Evolutionary conservation across 2,329 filamentous ascomycete genomes (phyloP).

Genomic region (Verticillium dahliae): DNA sequence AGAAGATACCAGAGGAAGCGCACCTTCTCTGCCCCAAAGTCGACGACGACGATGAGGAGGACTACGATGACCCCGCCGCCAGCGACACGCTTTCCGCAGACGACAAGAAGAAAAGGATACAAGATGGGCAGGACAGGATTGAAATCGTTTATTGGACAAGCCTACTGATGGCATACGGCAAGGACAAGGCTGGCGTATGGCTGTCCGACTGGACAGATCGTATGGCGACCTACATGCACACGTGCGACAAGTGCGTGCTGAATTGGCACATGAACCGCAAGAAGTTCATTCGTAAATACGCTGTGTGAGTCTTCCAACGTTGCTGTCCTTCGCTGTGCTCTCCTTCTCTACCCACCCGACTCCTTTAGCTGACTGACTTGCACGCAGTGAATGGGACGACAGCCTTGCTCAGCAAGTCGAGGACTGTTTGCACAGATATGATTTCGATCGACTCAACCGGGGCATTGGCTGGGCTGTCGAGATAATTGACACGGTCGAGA

Average conservation of each 20-base stretch:
- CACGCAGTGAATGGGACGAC: constrained; percentile 36
- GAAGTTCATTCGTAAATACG: constrained; percentile 53
- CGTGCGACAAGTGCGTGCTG: constrained; percentile 64
- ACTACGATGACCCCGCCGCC: constrained; percentile 53
- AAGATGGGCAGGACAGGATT: constrained; percentile 48
- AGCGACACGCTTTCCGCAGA: constrained; percentile 24
- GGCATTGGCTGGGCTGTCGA: constrained; percentile 52
- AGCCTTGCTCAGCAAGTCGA: constrained; percentile 45
- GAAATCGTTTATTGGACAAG: constrained; percentile 61
- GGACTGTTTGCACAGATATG: constrained; percentile 50
- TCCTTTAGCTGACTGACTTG: neutral
- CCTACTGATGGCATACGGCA: constrained; percentile 60
- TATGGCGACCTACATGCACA: constrained; percentile 52
- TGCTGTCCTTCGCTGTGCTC: neutral
- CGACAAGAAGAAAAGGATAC: constrained; percentile 46
- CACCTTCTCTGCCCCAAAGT: constrained; percentile 66
- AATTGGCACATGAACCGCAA: constrained; percentile 68
- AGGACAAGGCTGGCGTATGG: constrained; percentile 53
- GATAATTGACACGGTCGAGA: constrained; percentile 43
- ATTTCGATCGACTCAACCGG: constrained; percentile 53
- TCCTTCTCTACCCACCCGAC: neutral
- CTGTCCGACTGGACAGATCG: constrained; percentile 51
- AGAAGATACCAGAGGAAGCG: constrained; percentile 35
- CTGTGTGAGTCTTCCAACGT: constrained; percentile 41
- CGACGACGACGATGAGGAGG: constrained; percentile 53